Percentiles rank a stretch among this genome's conserved stretches.
Evolutionary conservation across 192 early-diverging fungal genomes (phyloP).

Genomic region (Gryganskiella cystojenkinii): DNA sequence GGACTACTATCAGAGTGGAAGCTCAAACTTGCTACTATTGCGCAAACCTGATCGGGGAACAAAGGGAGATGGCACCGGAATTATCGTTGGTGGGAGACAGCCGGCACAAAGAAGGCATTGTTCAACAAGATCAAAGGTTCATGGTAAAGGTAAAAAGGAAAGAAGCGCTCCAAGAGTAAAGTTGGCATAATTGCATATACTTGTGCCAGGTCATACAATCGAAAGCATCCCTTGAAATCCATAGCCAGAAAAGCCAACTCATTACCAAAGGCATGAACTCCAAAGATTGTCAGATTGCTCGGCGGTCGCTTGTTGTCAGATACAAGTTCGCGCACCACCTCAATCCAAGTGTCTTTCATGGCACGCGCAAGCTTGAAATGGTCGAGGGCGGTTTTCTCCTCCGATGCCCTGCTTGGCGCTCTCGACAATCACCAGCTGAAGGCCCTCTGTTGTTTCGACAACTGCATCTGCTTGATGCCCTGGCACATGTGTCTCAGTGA

Average conservation of each 20-base stretch:
- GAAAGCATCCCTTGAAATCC: conserved; percentile 8
- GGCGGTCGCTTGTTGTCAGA: conserved; percentile 12
- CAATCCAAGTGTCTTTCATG: conserved; percentile 9
- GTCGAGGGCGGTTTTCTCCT: conserved; percentile 7
- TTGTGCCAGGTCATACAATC: conserved; percentile 11
- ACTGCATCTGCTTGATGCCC: conserved; percentile 9
- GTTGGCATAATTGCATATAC: too few species aligned
- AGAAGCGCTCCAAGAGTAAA: too few species aligned
- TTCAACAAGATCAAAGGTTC: too few species aligned
- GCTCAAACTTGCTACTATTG: too few species aligned
- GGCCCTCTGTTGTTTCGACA: conserved; percentile 5
- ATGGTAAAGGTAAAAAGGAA: too few species aligned
- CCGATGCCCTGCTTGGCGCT: conserved; percentile 7
- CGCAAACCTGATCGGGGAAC: too few species aligned
- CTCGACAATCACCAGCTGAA: conserved; percentile 12
- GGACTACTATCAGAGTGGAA: too few species aligned
- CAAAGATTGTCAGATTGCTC: conserved; percentile 11
- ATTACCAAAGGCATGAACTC: conserved; percentile 11
- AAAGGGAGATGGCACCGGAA: too few species aligned
- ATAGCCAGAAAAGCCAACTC: conserved; percentile 3
- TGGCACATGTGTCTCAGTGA: conserved; percentile 2
- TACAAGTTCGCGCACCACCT: conserved; percentile 14
- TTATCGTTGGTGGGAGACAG: too few species aligned
- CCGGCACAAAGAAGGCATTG: too few species aligned
- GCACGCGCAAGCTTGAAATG: conserved; percentile 6